Percentiles rank a stretch among this genome's conserved stretches.
Conservation (phyloP, 2,329 filamentous ascomycete species). For the Zymoseptoria brevis region DNA sequence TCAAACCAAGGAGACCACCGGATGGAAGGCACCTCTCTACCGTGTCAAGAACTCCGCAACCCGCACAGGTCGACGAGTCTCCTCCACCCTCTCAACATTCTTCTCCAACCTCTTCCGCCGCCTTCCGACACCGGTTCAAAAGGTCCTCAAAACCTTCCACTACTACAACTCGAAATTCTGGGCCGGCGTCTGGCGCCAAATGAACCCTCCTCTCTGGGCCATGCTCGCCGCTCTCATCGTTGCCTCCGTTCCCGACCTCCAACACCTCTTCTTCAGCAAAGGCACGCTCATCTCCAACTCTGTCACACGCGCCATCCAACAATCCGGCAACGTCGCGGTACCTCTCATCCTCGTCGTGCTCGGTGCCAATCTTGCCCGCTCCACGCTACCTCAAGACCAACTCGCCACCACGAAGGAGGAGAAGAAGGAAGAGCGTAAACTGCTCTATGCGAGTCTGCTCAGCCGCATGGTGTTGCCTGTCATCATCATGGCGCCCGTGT, state of each 20-base stretch:
- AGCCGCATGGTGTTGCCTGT: slow-evolving; percentile 90
- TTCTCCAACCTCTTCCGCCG: slow-evolving; percentile 37
- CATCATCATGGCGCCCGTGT: slow-evolving; percentile 80
- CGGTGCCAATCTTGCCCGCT: slow-evolving; percentile 86
- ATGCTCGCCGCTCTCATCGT: slow-evolving; percentile 90
- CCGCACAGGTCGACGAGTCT: slow-evolving; percentile 20
- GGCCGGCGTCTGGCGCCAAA: slow-evolving; percentile 76
- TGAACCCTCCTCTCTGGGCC: slow-evolving; percentile 97
- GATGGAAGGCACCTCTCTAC: slow-evolving; percentile 22
- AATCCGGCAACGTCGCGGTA: slow-evolving; percentile 84
- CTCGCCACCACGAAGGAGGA: slow-evolving; percentile 63
- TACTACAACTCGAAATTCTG: slow-evolving; percentile 45
- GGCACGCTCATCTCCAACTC: slow-evolving; percentile 90
- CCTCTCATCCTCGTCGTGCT: slow-evolving; percentile 92
- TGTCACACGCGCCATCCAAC: slow-evolving; percentile 76
- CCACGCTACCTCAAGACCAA: slow-evolving; percentile 66
- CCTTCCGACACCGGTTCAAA: slow-evolving; percentile 49
- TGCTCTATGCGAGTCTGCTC: slow-evolving; percentile 77
- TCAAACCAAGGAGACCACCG: slow-evolving; percentile 6
- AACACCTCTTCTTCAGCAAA: slow-evolving; percentile 77
- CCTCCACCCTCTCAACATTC: slow-evolving; percentile 25
- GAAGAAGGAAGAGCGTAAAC: slow-evolving; percentile 57
- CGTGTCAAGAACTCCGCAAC: slow-evolving; percentile 11
- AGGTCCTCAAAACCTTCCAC: slow-evolving; percentile 37
- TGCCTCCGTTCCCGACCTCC: slow-evolving; percentile 75